Base-by-base conservation (phyloP, 805 yeast species). In the Trichomonascus vanleenenianus region DNA sequence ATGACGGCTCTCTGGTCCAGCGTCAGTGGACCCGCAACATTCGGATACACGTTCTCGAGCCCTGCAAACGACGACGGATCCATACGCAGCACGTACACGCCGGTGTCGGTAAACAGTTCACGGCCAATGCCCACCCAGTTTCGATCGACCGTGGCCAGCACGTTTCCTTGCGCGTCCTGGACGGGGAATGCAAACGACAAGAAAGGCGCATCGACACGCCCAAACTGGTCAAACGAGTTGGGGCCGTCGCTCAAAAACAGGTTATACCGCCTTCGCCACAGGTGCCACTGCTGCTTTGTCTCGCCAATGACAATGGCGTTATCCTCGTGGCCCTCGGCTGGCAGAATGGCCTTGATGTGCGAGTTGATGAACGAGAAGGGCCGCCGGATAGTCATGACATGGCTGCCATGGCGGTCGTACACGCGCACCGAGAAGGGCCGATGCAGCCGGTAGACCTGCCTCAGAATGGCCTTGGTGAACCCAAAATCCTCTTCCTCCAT, bases 101-200 rank as follows among this genome's bases (percentile, higher is more conserved):
- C 97, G 0, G 96, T 85, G 63, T 93, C 97, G 0, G 97, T 89
- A 58, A 91, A 83, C 57, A 89, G 65, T 60, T 93, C 98, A 57
- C 97, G 74, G 2, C 94, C 95, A 36, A 93, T 66, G 0, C 98
- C 98, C 4, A 85, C 95, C 93, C 96, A 93, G 63, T 88, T 88
- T 56, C 97, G 74, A 62, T 87, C 93, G 1, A 93, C 91, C 1
- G 84, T 71, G 0, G 83, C 96, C 45, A 83, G 66, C 0, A 84
- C 75, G 12, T 71, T 66, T 0, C 80, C 81, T 1, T 67, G 43
- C 34, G 71, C 79, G 60, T 87, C 78, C 31, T 55, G 58, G 2
- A 87, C 83, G 0, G 94, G 89, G 63, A 93, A 93, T 46, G 83
- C 85, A 71, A 88, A 91, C 9, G 95, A 74, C 41, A 93, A 66